Base-by-base conservation (phyloP, 1,139 yeast genomes). In the Kurtzmaniella quercitrusa region DNA sequence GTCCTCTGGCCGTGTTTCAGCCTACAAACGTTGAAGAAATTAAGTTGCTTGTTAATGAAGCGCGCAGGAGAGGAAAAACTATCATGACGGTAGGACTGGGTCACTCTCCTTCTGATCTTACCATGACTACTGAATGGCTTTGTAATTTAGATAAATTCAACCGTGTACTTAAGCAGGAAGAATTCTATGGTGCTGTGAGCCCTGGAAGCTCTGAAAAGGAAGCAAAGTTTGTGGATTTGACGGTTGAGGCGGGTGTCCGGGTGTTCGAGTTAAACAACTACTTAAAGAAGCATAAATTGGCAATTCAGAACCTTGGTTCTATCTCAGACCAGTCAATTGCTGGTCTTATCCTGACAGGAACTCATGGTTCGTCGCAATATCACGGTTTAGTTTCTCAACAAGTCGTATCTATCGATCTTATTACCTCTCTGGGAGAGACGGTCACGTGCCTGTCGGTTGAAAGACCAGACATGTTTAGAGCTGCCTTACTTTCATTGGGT, bases 241-340 rank as follows among this genome's bases (percentile, higher is more conserved):
- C 93, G 0, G 96, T 91, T 15, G 95, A 91, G 61, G 96, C 97
- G 0, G 98, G 98, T 32, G 75, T 87, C 45, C 74, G 96, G 47
- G 67, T 93, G n/a, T 84, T 71, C 58, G 85, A 88, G 59, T 68
- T 93, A 56, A 89, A 88, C 59, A 80, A 80, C 11, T 72, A 74
- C 47, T 71, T 91, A 47, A 83, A 80, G 33, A 50, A 67, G 14
- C 73, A 78, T 50, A 81, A 85, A 1, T 76, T 88, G 51, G 95
- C 96, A 3, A 71, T 93, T 47, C 98, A 93, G 63, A 91, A 87
- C 57, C 69, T 93, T 58, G 98, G 98, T 1, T 89, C 97, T 2
- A 93, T 93, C 47, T 83, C 95, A 38, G 97, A 89, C 50, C 98
- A 93, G 60, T 86, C 95, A 14, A 72, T 89, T 36, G 98, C 95